These are phyloP conservation scores for Fraxinus dipetala DNA, from an alignment of 305 asterid species.

Conservation along the genomic window DNA sequence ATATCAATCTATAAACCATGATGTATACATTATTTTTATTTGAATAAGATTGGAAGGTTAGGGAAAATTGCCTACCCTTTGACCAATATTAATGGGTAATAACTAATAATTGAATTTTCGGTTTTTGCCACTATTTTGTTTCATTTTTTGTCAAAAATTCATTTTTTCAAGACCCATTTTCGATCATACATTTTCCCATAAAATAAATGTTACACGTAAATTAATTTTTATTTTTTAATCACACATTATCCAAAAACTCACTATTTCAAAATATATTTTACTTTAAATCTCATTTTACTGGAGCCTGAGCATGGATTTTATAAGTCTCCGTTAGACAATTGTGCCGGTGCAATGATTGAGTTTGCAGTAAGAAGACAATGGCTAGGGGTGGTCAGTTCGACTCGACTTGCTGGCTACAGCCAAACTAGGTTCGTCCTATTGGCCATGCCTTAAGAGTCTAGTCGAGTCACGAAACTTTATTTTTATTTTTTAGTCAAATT, in stretches of 20 bases:
- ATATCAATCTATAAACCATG: no score
- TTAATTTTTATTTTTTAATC: no score
- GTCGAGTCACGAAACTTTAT: background rate
- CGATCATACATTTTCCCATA: no score
- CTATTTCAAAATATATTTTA: no score
- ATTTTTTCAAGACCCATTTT: no score
- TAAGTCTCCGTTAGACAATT: background rate
- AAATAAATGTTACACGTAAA: no score
- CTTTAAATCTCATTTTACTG: background rate
- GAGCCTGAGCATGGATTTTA: background rate
- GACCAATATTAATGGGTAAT: background rate
- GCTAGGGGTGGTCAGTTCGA: background rate
- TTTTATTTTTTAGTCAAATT: background rate
- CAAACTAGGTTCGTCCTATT: background rate
- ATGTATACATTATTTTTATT: no score
- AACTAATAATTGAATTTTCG: no score
- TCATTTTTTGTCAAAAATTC: no score
- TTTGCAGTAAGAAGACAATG: background rate
- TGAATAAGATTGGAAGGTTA: no score
- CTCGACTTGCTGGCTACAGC: background rate
- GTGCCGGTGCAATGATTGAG: background rate
- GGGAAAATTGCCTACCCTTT: background rate
- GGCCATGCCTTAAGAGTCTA: background rate
- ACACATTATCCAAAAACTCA: no score
- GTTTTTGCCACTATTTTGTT: no score